These are phyloP conservation scores for Diversispora epigaea DNA, from an alignment of 192 early-diverging fungal genomes.

Conservation along the genomic window DNA sequence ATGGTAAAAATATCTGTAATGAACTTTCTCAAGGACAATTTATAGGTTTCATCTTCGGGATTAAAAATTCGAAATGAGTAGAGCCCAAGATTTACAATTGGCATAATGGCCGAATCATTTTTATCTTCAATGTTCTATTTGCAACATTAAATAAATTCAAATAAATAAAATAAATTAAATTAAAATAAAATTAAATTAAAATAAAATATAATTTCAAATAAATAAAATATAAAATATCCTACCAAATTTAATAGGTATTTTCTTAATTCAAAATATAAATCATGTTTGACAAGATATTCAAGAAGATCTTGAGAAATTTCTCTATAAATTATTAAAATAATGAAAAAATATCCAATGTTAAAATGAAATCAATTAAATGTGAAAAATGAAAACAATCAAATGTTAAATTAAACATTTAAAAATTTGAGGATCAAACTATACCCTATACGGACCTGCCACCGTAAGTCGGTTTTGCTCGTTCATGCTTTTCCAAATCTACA, in stretches of 20 bases:
- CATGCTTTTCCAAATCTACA: background rate
- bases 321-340: background rate
- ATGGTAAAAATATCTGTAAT: slow-evolving; percentile 53
- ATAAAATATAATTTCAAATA: background rate
- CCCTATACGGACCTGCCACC: slow-evolving; percentile 5
- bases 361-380: background rate
- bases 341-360: background rate
- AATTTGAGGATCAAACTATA: background rate
- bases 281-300: background rate
- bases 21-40: slow-evolving; percentile 36
- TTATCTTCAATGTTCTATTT: slow-evolving; percentile 37
- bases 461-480: slow-evolving; percentile 3
- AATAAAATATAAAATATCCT: slow-evolving; percentile 10
- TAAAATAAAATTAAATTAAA: slow-evolving; percentile 20
- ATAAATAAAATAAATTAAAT: slow-evolving; percentile 29
- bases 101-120: slow-evolving; percentile 15
- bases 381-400: background rate
- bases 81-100: slow-evolving; percentile 30
- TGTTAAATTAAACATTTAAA: background rate
- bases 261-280: slow-evolving; percentile 34
- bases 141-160: background rate
- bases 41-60: background rate
- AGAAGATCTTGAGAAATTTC: background rate
- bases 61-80: slow-evolving; percentile 30
- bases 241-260: slow-evolving; percentile 31